Base-by-base conservation (phyloP, 345 rosid species). In the Acer saccharum region DNA sequence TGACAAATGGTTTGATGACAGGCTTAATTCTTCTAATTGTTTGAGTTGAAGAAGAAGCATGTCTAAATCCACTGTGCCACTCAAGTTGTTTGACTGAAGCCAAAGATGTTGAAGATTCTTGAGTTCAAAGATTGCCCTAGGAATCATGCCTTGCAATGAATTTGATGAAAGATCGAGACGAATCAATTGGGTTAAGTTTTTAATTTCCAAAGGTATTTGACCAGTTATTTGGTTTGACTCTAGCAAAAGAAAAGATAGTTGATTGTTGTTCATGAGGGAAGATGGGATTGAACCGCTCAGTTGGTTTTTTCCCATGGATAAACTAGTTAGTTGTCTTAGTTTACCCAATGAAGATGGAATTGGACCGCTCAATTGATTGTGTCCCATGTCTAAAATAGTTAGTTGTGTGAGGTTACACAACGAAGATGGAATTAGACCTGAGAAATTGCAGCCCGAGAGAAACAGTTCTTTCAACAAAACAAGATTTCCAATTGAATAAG, bases 141-240 rank as follows among this genome's bases (percentile, higher is more conserved):
- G 84, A 41, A 85, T 65, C 41, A 64, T 3, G 14, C 88, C 88
- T 8, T 62, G 41, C 0, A 85, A 52, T 6, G 46, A 35, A 10
- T 82, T 85, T 4, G 2, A 0, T 3, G 62, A 39, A 41, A 84
- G 79, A 57, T 29, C 0, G 9, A 84, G 0, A 1, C 0, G 0
- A 1, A 17, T 8, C 23, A 73, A 21, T 6, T 27, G 16, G 27
- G 67, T 73, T 7, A 68, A 61, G 52, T 78, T 73, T 52, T 20
- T 41, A 1, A 81, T 58, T 48, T 62, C 0, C 44, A n/a, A 18
- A 11, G 72, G 44, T 12, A 66, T n/a, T 46, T 20, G 29, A 10
- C 72, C 72, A 13, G 57, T 52, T 52, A 52, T 13, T 14, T 14
- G 18, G 57, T 52, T 44, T 44, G 48, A 44, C 11, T 41, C 44